These are phyloP conservation scores for Pisolithus sp. DNA, from an alignment of 768 basidiomycete species.

Conservation along the genomic window DNA sequence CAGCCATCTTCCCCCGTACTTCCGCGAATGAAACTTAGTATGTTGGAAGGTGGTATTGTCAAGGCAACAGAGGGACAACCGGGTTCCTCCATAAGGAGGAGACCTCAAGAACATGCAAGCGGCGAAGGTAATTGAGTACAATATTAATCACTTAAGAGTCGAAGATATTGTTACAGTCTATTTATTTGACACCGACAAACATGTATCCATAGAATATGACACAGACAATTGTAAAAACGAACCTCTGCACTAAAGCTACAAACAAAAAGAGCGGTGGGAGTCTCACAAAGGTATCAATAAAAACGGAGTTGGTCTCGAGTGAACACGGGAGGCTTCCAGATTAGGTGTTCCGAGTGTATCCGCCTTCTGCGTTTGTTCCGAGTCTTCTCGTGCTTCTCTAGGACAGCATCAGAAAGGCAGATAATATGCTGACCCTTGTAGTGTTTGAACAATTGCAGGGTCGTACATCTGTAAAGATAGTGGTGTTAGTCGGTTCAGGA, in stretches of 20 bases:
- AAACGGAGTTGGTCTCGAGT: constrained; percentile 86
- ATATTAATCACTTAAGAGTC: neutral
- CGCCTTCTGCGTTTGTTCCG: constrained; percentile 70
- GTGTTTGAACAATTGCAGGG: constrained; percentile 90
- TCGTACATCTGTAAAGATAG: constrained; percentile 65
- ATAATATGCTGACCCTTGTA: constrained; percentile 94
- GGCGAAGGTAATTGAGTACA: neutral
- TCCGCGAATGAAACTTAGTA: constrained; percentile 30
- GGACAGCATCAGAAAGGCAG: constrained; percentile 81
- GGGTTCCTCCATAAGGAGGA: constrained; percentile 16
- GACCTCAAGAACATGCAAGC: constrained; percentile 2
- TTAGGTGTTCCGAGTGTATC: constrained; percentile 73
- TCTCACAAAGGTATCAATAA: constrained; percentile 16
- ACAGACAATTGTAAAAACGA: constrained; percentile 8
- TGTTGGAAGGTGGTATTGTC: constrained; percentile 8
- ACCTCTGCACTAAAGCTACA: constrained; percentile 17
- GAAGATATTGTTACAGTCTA: constrained; percentile 6
- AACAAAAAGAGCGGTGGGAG: neutral
- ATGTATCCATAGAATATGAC: constrained; percentile 6
- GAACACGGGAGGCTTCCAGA: constrained; percentile 95
- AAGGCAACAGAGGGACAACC: constrained; percentile 4
- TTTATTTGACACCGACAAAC: constrained; percentile 1
- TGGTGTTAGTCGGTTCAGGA: constrained; percentile 5
- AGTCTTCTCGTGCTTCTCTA: constrained; percentile 86
- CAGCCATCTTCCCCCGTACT: constrained; percentile 59